These are phyloP conservation scores for Heracleum sosnowskyi DNA, from an alignment of 129 eudicot genomes.

Conservation along the genomic window DNA sequence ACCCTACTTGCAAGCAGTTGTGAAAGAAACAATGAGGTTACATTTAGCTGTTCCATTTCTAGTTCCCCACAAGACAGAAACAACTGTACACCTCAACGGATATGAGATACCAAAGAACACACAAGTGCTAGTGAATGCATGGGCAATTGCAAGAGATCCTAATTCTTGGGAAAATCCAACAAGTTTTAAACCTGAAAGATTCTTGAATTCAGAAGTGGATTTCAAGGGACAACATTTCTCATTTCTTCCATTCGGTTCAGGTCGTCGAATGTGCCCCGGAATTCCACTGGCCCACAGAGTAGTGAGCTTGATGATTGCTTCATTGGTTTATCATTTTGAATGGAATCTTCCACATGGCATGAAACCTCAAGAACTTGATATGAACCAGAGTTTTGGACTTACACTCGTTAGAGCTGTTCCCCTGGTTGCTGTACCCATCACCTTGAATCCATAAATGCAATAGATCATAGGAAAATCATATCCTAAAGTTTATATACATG, in stretches of 20 bases:
- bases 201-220: no score
- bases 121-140: no score
- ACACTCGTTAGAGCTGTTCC: not conserved
- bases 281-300: slow-evolving; percentile 8
- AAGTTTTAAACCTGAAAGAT: no score
- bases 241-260: slow-evolving; percentile 15
- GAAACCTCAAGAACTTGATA: not conserved
- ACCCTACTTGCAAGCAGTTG: slow-evolving; percentile 25
- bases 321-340: slow-evolving; percentile 1
- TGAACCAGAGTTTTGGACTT: not conserved
- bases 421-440: not conserved
- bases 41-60: not conserved
- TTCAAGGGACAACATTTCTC: slow-evolving; percentile 4
- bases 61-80: not conserved
- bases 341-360: slow-evolving; percentile 9
- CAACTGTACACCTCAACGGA: no score
- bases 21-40: slow-evolving; percentile 5
- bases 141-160: no score
- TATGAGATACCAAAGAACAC: no score
- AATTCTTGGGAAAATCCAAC: no score
- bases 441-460: not conserved
- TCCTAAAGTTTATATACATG: no score
- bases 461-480: no score
- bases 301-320: slow-evolving; percentile 6
- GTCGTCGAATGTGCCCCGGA: slow-evolving; percentile 10